Base-by-base conservation (phyloP, 2,329 filamentous ascomycete species). In the Pseudogymnoascus destructans region DNA sequence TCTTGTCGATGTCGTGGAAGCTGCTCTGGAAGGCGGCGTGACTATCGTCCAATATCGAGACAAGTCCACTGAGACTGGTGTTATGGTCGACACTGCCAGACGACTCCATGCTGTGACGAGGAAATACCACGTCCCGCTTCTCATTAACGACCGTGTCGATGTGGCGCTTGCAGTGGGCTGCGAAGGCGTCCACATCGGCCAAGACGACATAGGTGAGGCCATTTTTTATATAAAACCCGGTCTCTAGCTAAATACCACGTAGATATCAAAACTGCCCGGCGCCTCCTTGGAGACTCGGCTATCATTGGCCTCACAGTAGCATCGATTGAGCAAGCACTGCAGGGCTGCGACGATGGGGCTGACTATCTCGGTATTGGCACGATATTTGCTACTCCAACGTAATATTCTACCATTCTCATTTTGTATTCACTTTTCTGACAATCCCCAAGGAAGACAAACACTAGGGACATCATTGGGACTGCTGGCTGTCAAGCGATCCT, bases 121-220 rank as follows among this genome's bases (percentile, higher is more conserved):
- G 63, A 75, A 75, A 52, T 77, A 86, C 67, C 76, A 77, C 13
- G 81, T 95, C 2, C 92, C 92, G 27, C 78, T 97, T 59, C 75
- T 97, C 58, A 90, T 97, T 74, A 97, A 97, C 69, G 93, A 97
- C 70, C 83, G 91, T 10, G 80, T 96, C 5, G 91, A 95, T 69
- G 88, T 97, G 23, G 91, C 90, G 7, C 77, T 89, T 15, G 90
- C 89, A 11, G 80, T 91, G 42, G 87, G 84, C 10, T 93, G 88
- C 59, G 92, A 96, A 73, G 93, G 93, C 49, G 89, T 95, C 7
- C 93, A 97, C 70, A 80, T 97, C 55, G 93, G 93, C 5, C 92
- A 97, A 74, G 91, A 96, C 78, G 92, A 97, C 70, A 85, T 95
- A 76, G 77, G 85, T 87, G 71, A 64, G 77, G 23, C 7, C 17